Base-by-base conservation (phyloP, 805 yeast genomes). In the Clavispora fructus region DNA sequence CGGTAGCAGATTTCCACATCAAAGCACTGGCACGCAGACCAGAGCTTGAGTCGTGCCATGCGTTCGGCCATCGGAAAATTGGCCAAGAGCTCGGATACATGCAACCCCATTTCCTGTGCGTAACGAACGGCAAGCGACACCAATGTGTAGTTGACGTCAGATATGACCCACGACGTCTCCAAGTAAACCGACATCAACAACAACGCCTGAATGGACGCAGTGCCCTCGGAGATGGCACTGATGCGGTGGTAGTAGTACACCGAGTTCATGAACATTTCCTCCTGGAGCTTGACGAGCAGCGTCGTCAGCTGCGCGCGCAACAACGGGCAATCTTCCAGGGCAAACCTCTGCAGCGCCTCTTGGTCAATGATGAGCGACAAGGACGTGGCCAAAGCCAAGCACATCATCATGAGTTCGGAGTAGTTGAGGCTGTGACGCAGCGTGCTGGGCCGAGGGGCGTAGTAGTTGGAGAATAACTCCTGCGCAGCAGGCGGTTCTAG, bases 31-130 rank as follows among this genome's bases (percentile, higher is more conserved):
- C 81, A 71, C 13, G 64, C 51, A 70, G 79, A 73, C 79, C 83
- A 82, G 19, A 82, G 44, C 10, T 61, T 50, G 23, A 75, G 58
- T 19, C 79, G 67, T 4, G 59, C 56, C 2, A 59, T 51, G 1
- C 63, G 60, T 38, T 79, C 82, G 5, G 56, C 61, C 0, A 56
- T 52, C 0, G 66, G 33, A 14, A 78, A 48, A 1, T 71, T 67
- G 11, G 40, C 49, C 43, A 71, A 69, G 2, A 73, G 54, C 40
- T 79, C 84, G 4, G 60, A 61, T 43, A 80, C 63, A 51, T 83
- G 79, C 7, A 85, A 63, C 0, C 87, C 87, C 56, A 80, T 54
- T 35, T 78, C 82, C 40, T 74, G 77, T 0, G 84, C 84, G 50
- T 71, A 73, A 49, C 83, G 65, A 6, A 78, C 69, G 6, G 80